Percentiles rank a stretch among this genome's conserved stretches.
Conservation (phyloP, 2,329 filamentous ascomycete species). For the Fusarium scirpi region DNA sequence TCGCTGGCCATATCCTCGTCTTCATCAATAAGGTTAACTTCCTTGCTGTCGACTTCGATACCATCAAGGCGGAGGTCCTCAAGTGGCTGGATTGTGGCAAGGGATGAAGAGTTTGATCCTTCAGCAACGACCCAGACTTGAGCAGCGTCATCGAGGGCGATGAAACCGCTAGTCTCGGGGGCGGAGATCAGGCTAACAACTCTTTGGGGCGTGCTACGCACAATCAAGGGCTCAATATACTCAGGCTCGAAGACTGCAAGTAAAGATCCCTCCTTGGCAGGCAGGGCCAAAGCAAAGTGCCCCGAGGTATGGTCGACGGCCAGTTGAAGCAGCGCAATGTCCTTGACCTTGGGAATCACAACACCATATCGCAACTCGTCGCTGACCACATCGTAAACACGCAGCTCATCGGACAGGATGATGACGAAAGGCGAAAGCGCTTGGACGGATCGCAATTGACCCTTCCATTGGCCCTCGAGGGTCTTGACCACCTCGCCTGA, state of each 20-base stretch:
- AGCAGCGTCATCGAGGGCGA: conserved; percentile 80
- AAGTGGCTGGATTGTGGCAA: conserved; percentile 66
- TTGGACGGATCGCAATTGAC: conserved; percentile 73
- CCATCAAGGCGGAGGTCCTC: conserved; percentile 65
- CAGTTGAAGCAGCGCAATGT: conserved; percentile 69
- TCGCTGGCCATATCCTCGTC: conserved; percentile 60
- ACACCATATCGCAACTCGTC: conserved; percentile 79
- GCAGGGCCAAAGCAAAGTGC: conserved; percentile 74
- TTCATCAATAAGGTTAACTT: conserved; percentile 52
- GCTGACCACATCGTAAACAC: conserved; percentile 86
- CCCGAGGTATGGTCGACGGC: conserved; percentile 75
- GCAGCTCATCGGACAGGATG: conserved; percentile 77
- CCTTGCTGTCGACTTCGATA: conserved; percentile 46
- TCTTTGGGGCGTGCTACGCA: conserved; percentile 66
- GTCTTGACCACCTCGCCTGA: conserved; percentile 75
- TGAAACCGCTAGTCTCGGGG: conserved; percentile 75
- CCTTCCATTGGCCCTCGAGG: conserved; percentile 75
- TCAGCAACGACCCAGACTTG: conserved; percentile 75
- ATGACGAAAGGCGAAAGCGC: conserved; percentile 81
- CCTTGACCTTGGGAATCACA: conserved; percentile 61
- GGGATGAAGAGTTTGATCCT: conserved; percentile 65
- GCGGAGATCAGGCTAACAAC: conserved; percentile 76
- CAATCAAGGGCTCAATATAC: conserved; percentile 68
- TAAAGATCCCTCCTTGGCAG: conserved; percentile 60
- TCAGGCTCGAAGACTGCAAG: conserved; percentile 76